Evolutionary conservation across 371 early-diverging fungal genomes (phyloP).

Genomic region (Syncephalastrum monosporum): DNA sequence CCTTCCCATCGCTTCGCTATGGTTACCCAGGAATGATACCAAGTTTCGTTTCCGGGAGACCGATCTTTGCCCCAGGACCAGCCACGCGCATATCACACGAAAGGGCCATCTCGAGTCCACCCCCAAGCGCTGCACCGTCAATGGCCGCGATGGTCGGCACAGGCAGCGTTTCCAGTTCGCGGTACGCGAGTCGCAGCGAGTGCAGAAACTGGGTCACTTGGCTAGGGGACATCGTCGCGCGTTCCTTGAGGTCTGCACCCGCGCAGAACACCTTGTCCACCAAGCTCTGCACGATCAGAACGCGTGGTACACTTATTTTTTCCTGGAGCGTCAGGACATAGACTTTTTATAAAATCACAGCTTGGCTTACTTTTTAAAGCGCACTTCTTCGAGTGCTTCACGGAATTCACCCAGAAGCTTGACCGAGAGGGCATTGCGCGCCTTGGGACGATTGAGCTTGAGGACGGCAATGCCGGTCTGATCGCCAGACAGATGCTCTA

Average conservation of each 20-base stretch:
- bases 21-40: constrained; percentile 95
- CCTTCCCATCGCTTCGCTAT: not conserved
- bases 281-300: constrained; percentile 77
- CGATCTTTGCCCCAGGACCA: constrained; percentile 77
- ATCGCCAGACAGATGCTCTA: constrained; percentile 58
- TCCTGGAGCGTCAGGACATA: not conserved
- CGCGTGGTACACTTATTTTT: constrained; percentile 60
- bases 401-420: constrained; percentile 76
- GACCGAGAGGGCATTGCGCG: constrained; percentile 89
- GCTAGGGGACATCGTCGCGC: constrained; percentile 76
- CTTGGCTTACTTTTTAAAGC: constrained; percentile 56
- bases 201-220: constrained; percentile 88
- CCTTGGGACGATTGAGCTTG: constrained; percentile 82
- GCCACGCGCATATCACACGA: constrained; percentile 92
- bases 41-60: constrained; percentile 92
- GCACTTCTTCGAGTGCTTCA: constrained; percentile 61
- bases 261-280: constrained; percentile 93
- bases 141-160: constrained; percentile 95
- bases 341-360: not conserved
- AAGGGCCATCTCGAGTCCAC: constrained; percentile 92
- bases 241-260: constrained; percentile 97
- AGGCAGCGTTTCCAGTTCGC: constrained; percentile 86
- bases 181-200: constrained; percentile 73
- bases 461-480: constrained; percentile 80
- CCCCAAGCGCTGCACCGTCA: constrained; percentile 95